phyloP scores from a whole-genome alignment of 345 rosid species.

The Ailanthus altissimus region DNA sequence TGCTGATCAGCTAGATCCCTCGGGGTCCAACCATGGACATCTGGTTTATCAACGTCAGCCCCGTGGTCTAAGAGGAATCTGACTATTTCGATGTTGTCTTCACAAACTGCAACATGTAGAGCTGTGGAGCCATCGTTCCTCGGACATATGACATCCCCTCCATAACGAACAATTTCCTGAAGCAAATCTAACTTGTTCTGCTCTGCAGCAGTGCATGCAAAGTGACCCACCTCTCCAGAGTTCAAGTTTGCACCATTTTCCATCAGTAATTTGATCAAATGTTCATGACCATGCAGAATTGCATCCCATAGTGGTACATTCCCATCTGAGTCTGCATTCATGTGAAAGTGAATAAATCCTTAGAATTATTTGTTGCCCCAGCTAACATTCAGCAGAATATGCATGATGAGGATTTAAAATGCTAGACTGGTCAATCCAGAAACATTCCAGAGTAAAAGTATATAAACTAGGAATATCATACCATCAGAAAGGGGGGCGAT shows the following conservation, averaged over 20 bases:
- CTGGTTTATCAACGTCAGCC: conserved; percentile 63
- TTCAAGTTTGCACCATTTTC: conserved; percentile 50
- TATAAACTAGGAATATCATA: neutral
- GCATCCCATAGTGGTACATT: conserved; percentile 87
- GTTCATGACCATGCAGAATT: conserved; percentile 58
- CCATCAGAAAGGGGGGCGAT: too few relatives aligned
- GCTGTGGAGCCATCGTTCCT: conserved; percentile 62
- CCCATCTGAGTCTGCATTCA: conserved; percentile 64
- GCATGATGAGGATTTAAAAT: neutral
- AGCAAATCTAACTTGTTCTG: conserved; percentile 61
- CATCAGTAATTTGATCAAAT: conserved; percentile 44
- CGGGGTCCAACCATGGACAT: conserved; percentile 65
- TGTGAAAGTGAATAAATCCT: neutral
- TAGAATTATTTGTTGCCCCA: neutral
- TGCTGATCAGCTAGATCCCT: conserved; percentile 82
- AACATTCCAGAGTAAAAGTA: neutral
- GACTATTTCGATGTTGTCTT: conserved; percentile 67
- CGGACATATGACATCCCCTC: conserved; percentile 60
- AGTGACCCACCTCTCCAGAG: conserved; percentile 72
- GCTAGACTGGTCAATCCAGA: neutral
- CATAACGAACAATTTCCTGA: conserved; percentile 48
- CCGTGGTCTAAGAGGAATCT: conserved; percentile 67
- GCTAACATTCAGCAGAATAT: neutral
- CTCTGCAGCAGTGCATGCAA: conserved; percentile 75
- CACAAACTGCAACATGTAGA: conserved; percentile 80